phyloP scores from a whole-genome alignment of 2,329 filamentous ascomycete species.

The Mycosphaerelloides madeirae region DNA sequence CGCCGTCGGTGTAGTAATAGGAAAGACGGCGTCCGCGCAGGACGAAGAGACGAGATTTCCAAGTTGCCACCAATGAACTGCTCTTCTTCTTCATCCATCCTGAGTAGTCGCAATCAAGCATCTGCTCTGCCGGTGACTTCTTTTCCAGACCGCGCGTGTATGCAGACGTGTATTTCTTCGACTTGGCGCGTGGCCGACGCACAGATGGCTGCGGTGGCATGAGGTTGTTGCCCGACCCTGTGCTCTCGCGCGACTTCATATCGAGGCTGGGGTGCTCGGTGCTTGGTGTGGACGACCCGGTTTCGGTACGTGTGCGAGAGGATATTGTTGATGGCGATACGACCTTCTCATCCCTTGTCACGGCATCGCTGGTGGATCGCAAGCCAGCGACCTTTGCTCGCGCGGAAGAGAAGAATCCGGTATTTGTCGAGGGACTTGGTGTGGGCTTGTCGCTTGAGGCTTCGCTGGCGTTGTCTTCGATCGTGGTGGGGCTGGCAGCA shows the following conservation, averaged over 20 bases:
- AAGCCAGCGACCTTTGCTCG: conserved; percentile 60
- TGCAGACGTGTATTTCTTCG: conserved; percentile 78
- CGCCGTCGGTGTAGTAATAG: conserved; percentile 93
- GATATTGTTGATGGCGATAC: conserved; percentile 26
- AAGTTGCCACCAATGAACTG: conserved; percentile 91
- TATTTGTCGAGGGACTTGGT: conserved; percentile 28
- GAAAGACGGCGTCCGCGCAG: conserved; percentile 84
- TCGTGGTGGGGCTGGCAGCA: conserved; percentile 19
- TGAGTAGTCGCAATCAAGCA: conserved; percentile 81
- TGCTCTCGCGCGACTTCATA: conserved; percentile 38
- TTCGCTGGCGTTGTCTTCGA: conserved; percentile 40
- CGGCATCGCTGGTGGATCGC: conserved; percentile 74
- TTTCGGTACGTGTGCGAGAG: conserved; percentile 50
- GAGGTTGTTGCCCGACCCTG: conserved; percentile 38
- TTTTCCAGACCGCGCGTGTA: conserved; percentile 83
- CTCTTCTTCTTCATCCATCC: conserved; percentile 99
- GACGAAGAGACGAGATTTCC: conserved; percentile 95
- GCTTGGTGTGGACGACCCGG: conserved; percentile 67
- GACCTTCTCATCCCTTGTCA: conserved; percentile 50
- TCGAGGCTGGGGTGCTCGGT: conserved; percentile 46
- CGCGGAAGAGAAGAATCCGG: conserved; percentile 32
- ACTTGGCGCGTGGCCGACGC: conserved; percentile 22
- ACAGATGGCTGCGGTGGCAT: conserved; percentile 26
- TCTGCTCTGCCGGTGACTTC: conserved; percentile 75
- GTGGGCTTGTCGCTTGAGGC: conserved; percentile 35